phyloP scores from a whole-genome alignment of 495 filamentous ascomycete species.

The Penicillium lagena region DNA sequence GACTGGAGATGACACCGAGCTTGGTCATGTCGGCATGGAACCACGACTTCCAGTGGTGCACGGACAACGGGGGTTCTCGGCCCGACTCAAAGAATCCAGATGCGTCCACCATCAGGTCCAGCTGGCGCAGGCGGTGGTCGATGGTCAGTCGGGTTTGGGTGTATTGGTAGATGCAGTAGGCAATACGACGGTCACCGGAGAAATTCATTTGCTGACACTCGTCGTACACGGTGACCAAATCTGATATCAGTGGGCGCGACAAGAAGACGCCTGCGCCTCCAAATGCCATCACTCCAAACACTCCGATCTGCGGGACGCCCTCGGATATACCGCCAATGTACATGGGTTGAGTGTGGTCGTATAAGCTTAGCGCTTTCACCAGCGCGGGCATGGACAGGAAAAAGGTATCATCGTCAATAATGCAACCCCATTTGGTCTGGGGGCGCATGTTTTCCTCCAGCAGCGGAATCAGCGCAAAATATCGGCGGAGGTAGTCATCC shows the following conservation, averaged over 20 bases:
- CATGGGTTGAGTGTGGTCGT: conserved; percentile 39
- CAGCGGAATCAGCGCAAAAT: conserved; percentile 52
- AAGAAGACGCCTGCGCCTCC: conserved; percentile 58
- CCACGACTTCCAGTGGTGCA: conserved; percentile 57
- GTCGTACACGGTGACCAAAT: conserved; percentile 27
- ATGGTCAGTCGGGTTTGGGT: conserved; percentile 43
- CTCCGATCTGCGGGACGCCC: conserved; percentile 39
- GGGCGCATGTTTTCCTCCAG: conserved; percentile 41
- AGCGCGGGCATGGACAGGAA: conserved; percentile 48
- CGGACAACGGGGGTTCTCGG: conserved; percentile 39
- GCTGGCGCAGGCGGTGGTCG: conserved; percentile 45
- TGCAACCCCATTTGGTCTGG: conserved; percentile 49
- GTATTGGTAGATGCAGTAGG: conserved; percentile 47
- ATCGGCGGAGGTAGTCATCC: conserved; percentile 46
- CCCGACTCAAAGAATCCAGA: conserved; percentile 53
- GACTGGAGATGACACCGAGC: conserved; percentile 39
- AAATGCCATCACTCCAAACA: conserved; percentile 48
- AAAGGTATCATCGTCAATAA: conserved; percentile 70
- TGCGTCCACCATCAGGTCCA: conserved; percentile 44
- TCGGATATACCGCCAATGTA: conserved; percentile 56
- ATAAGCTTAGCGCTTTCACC: conserved; percentile 35
- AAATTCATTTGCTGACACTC: conserved; percentile 32
- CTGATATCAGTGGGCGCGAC: conserved; percentile 40
- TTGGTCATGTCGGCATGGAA: conserved; percentile 47
- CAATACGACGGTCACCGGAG: conserved; percentile 42